Conservation (phyloP, 176 grass and related monocot species). For the Aegilops umbellulata region DNA sequence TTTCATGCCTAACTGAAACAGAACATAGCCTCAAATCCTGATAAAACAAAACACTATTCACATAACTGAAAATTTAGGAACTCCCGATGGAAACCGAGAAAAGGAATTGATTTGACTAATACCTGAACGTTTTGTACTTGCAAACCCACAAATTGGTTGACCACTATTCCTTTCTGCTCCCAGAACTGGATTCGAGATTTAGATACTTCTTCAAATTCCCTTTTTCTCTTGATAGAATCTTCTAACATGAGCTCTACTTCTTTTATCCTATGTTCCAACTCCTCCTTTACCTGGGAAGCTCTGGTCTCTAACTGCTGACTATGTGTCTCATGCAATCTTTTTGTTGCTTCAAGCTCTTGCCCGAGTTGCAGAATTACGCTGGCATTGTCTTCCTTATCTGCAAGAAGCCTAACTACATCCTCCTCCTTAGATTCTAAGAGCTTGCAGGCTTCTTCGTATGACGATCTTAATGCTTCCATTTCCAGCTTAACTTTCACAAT, state of each 20-base stretch:
- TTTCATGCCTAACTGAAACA: slow-evolving; percentile 52
- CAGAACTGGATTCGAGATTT: slow-evolving; percentile 54
- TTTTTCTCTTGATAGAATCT: slow-evolving; percentile 51
- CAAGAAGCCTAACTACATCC: slow-evolving; percentile 32
- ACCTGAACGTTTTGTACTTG: slow-evolving; percentile 60
- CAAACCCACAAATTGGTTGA: slow-evolving; percentile 41
- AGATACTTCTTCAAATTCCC: slow-evolving; percentile 38
- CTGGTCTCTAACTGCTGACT: slow-evolving; percentile 40
- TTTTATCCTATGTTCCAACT: slow-evolving; percentile 54
- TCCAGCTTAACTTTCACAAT: slow-evolving; percentile 65
- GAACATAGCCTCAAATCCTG: slow-evolving; percentile 77
- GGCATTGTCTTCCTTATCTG: slow-evolving; percentile 38
- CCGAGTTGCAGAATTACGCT: slow-evolving; percentile 43
- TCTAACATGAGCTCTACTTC: slow-evolving; percentile 51
- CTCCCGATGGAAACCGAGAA: slow-evolving; percentile 2
- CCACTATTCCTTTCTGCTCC: slow-evolving; percentile 41
- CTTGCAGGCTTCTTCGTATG: slow-evolving; percentile 41
- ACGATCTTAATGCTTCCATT: slow-evolving; percentile 49
- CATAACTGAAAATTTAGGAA: slow-evolving; percentile 24
- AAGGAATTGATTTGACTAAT: slow-evolving; percentile 14
- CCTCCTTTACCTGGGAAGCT: slow-evolving; percentile 36
- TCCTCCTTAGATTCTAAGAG: slow-evolving; percentile 51
- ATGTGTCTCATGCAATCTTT: slow-evolving; percentile 32
- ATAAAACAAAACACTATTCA: slow-evolving; percentile 31
- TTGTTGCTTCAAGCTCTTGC: slow-evolving; percentile 41